Base-by-base conservation (phyloP, 176 grass and related monocot genomes). In the Carex parvula region DNA sequence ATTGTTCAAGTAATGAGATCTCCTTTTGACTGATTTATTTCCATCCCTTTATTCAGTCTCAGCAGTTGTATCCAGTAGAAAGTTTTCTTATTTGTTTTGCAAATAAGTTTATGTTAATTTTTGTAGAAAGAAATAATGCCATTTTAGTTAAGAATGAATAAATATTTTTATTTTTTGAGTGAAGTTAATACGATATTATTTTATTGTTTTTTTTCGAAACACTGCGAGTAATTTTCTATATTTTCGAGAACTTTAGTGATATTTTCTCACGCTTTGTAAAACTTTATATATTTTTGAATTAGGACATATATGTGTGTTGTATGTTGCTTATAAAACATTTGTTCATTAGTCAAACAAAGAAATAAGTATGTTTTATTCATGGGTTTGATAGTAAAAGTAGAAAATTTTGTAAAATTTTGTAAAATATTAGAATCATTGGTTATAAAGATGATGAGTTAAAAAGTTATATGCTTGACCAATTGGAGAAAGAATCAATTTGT, bases 21-120 rank as follows among this genome's bases (percentile, higher is more conserved):
- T 60, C 18, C 78, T 82, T 82, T 64, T 76, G 60, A 46, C 62
- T 82, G 17, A 62, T 62, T 21, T 16, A 81, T 14, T 62, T 62
- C 15, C 24, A 42, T 14, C 11, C 4, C 16, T 39, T 81, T 82
- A 37, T 82, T 65, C 79, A 82, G 44, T 74, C 17, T 70, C 8
- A 10, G 18, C n/a, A 72, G 35, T 18, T 44, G 8, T 46, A 4
- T n/a, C 39, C 33, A 5, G 48, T 39, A 70, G 8, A 42, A 29
- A 1, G 1, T 18, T 70, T 70, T 7, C 18, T 21, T 8, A 20
- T 12, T 21, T 60, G 18, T 61, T 61, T 61, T 61, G 59, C 20
- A 61, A 3, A 22, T 11, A 61, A 10, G 6, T 3, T 20, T 60
- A 60, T 60, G 57, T 20, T 0, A 60, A 60, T 17, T 5, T 60